Conservation (phyloP, 495 filamentous ascomycete genomes). For the Lichenothelia convexa region DNA sequence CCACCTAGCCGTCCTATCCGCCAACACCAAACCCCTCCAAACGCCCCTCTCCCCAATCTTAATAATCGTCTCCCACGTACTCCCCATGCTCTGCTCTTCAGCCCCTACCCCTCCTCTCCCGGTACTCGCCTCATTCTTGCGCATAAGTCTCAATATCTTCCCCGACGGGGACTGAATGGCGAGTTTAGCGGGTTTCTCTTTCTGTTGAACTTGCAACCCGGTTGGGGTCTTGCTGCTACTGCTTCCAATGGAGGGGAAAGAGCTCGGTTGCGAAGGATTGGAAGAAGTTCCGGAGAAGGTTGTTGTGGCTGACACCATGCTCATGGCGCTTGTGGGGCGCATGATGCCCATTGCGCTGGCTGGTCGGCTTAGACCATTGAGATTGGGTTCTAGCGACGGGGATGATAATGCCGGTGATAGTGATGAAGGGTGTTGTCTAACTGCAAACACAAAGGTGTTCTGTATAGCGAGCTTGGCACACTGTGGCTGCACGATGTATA, state of each 20-base stretch:
- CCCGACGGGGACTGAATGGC: constrained; percentile 91
- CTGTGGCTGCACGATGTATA: constrained; percentile 92
- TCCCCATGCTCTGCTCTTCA: constrained; percentile 46
- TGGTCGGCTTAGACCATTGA: not conserved
- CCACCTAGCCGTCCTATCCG: constrained; percentile 89
- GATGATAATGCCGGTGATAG: constrained; percentile 10
- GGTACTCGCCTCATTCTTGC: constrained; percentile 51
- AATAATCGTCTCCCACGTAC: constrained; percentile 92
- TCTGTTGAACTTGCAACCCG: not conserved
- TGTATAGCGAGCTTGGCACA: constrained; percentile 71
- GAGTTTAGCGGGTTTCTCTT: constrained; percentile 71
- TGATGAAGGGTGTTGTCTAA: constrained; percentile 78
- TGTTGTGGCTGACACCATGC: constrained; percentile 37
- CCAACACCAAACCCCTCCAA: constrained; percentile 86
- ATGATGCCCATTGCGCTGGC: constrained; percentile 20
- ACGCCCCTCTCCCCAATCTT: constrained; percentile 83
- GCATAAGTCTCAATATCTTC: constrained; percentile 77
- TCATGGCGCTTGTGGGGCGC: constrained; percentile 64
- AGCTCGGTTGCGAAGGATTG: constrained; percentile 14
- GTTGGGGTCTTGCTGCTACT: not conserved
- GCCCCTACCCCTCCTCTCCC: constrained; percentile 29
- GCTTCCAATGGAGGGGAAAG: not conserved
- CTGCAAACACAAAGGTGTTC: constrained; percentile 94
- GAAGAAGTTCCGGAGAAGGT: constrained; percentile 23
- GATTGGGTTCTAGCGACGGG: not conserved